Evolutionary conservation across 2,329 filamentous ascomycete species (phyloP).

Genomic region (Colletotrichum sp.): DNA sequence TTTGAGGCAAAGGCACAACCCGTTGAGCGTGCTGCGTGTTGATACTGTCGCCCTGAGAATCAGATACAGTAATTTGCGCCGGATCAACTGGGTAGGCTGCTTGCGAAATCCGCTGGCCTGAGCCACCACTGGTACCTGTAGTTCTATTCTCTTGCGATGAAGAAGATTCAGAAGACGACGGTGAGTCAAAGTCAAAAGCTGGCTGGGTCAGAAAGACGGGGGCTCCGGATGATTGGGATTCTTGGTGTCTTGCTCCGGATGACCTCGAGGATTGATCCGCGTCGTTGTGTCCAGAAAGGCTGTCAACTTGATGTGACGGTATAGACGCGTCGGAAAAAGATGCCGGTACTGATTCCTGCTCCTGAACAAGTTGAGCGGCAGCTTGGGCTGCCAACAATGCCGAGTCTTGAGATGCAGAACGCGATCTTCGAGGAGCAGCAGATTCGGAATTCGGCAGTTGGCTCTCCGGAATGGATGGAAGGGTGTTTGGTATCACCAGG

Average conservation of each 20-base stretch:
- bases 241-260: neutral
- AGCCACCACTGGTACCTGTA: neutral
- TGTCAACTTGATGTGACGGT: conserved; percentile 11
- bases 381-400: neutral
- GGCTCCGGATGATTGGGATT: neutral
- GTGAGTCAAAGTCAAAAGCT: neutral
- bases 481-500: neutral
- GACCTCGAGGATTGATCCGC: neutral
- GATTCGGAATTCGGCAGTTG: neutral
- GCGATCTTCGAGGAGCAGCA: neutral
- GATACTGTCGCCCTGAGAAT: neutral
- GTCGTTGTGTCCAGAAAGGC: neutral
- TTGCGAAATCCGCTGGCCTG: neutral
- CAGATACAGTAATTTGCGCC: neutral
- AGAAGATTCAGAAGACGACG: neutral
- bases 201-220: conserved; percentile 12
- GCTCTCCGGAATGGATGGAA: neutral
- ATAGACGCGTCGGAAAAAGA: neutral
- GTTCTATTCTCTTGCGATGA: neutral
- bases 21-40: conserved; percentile 21
- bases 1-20: neutral
- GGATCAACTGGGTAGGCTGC: neutral
- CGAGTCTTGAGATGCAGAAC: neutral
- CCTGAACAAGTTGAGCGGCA: neutral
- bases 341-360: neutral